These are phyloP conservation scores for Lachnellula subtilissima DNA, from an alignment of 2,329 filamentous ascomycete genomes.

Conservation along the genomic window DNA sequence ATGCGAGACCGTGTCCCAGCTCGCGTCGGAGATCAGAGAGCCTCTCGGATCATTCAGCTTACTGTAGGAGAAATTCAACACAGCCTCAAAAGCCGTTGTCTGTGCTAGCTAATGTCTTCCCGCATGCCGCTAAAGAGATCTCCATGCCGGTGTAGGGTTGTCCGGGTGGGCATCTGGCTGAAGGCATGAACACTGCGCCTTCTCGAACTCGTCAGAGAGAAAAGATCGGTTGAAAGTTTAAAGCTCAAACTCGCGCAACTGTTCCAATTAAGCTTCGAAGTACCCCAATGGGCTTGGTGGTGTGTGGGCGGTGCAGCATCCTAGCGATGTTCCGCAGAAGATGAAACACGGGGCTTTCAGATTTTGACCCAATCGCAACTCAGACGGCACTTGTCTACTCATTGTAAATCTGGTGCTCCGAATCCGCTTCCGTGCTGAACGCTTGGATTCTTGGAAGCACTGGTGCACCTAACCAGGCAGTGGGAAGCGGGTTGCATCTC, in stretches of 20 bases:
- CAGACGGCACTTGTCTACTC: constrained; percentile 4
- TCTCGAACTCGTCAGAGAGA: constrained; percentile 20
- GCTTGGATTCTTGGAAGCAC: neutral
- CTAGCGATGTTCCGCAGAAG: constrained; percentile 11
- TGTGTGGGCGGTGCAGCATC: constrained; percentile 12
- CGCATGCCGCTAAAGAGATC: constrained; percentile 12
- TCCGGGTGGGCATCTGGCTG: neutral
- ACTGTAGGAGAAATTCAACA: neutral
- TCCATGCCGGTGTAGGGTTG: constrained; percentile 11
- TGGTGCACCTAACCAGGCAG: neutral
- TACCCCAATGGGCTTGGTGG: neutral
- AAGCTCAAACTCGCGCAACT: neutral
- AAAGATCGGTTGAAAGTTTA: constrained; percentile 9
- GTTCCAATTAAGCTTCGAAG: constrained; percentile 2
- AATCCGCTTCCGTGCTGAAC: neutral
- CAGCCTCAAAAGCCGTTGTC: constrained; percentile 6
- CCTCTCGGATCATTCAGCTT: neutral
- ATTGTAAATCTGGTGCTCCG: neutral
- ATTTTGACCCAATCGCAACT: constrained; percentile 14
- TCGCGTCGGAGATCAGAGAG: constrained; percentile 10
- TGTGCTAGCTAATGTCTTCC: constrained; percentile 2
- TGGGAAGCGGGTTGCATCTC: neutral
- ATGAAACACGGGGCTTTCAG: constrained; percentile 18
- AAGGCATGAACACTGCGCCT: constrained; percentile 22
- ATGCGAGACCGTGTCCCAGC: constrained; percentile 1